These are phyloP conservation scores for Exophiala bonariae DNA, from an alignment of 2,329 filamentous ascomycete species.

Conservation along the genomic window DNA sequence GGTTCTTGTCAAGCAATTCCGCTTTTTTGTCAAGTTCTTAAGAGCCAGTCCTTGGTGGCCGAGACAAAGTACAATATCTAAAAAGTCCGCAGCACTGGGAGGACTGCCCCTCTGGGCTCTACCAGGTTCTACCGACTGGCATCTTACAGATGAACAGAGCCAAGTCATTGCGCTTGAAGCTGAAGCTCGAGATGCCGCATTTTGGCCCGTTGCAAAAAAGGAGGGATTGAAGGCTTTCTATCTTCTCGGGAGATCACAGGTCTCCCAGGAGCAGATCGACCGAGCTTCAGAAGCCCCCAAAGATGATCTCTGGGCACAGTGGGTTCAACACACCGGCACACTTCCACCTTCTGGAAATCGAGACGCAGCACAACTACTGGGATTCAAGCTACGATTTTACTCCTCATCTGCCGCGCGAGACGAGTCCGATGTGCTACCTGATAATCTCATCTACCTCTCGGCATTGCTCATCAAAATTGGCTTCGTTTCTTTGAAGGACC, in stretches of 20 bases:
- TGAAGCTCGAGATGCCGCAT: slow-evolving; percentile 67
- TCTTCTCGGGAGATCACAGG: slow-evolving; percentile 74
- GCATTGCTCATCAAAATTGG: slow-evolving; percentile 95
- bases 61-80: slow-evolving; percentile 45
- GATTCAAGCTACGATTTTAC: slow-evolving; percentile 97
- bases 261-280: slow-evolving; percentile 60
- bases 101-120: slow-evolving; percentile 85
- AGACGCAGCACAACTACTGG: slow-evolving; percentile 89
- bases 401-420: slow-evolving; percentile 71
- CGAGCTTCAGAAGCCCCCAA: slow-evolving; percentile 35
- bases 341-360: slow-evolving; percentile 83
- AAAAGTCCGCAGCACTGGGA: slow-evolving; percentile 32
- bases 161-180: slow-evolving; percentile 57
- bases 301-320: slow-evolving; percentile 63
- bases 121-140: slow-evolving; percentile 66
- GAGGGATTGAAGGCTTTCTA: slow-evolving; percentile 83
- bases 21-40: slow-evolving; percentile 92
- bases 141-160: slow-evolving; percentile 68
- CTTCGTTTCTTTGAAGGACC: slow-evolving; percentile 86
- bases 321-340: slow-evolving; percentile 79
- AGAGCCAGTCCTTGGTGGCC: slow-evolving; percentile 98
- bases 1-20: slow-evolving; percentile 85
- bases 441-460: slow-evolving; percentile 88
- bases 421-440: slow-evolving; percentile 74
- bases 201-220: slow-evolving; percentile 79